Evolutionary conservation across 805 yeast species (phyloP).

Genomic region (Metschnikowia peoriensis): DNA sequence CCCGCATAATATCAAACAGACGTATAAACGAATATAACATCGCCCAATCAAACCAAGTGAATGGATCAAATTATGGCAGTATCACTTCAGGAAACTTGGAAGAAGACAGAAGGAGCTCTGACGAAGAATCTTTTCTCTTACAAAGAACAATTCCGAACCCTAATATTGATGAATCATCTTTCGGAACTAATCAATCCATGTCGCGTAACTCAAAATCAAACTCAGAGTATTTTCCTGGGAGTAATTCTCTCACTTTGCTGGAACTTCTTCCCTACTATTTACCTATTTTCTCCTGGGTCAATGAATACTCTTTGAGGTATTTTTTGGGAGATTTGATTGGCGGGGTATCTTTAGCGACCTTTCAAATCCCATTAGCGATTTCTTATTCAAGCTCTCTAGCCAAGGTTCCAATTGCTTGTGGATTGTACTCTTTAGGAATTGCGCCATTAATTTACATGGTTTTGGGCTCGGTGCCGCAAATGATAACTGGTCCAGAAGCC

Average conservation of each 20-base stretch:
- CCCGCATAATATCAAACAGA: constrained; percentile 20
- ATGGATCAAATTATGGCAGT: background rate
- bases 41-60: background rate
- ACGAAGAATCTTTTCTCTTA: constrained; percentile 9
- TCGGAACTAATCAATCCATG: background rate
- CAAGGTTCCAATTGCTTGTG: constrained; percentile 42
- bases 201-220: constrained; percentile 10
- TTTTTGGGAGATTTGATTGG: constrained; percentile 69
- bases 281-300: constrained; percentile 69
- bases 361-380: constrained; percentile 80
- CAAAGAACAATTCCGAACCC: background rate
- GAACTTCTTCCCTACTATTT: constrained; percentile 55
- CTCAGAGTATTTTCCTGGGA: constrained; percentile 14
- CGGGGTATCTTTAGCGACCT: constrained; percentile 84
- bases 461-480: constrained; percentile 46
- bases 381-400: constrained; percentile 44
- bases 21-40: constrained; percentile 15
- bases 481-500: constrained; percentile 48
- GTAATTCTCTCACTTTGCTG: constrained; percentile 5
- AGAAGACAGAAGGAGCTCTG: constrained; percentile 8
- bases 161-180: background rate
- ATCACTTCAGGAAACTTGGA: background rate
- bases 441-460: constrained; percentile 40
- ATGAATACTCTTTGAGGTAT: constrained; percentile 40
- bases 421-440: constrained; percentile 37